phyloP scores from a whole-genome alignment of 2,329 filamentous ascomycete genomes.

The Aspergillus niger region DNA sequence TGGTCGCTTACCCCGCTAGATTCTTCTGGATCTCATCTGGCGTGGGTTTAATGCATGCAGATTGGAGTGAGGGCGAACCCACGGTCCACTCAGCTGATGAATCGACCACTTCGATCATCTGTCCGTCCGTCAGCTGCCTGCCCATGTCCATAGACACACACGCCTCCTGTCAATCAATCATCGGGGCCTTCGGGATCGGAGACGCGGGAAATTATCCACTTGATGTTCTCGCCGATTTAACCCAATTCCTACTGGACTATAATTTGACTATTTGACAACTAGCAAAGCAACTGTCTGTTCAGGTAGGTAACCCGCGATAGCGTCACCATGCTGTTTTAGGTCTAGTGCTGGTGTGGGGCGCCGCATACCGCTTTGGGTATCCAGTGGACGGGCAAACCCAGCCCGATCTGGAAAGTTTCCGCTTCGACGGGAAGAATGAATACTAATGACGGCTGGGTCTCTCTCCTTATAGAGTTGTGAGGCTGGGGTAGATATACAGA shows the following conservation, averaged over 20 bases:
- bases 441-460: too few species aligned
- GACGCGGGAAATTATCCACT: not conserved
- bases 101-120: not conserved
- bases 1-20: slow-evolving; percentile 21
- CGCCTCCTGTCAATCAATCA: not conserved
- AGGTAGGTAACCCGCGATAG: not conserved
- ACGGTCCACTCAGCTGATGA: slow-evolving; percentile 6
- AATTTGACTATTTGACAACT: not conserved
- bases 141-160: not conserved
- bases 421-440: not conserved
- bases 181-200: not conserved
- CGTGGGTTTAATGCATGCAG: slow-evolving; percentile 12
- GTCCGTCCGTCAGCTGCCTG: slow-evolving; percentile 2
- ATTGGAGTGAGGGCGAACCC: not conserved
- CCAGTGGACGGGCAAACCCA: not conserved
- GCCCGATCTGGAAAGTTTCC: slow-evolving; percentile 13
- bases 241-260: not conserved
- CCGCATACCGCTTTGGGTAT: slow-evolving; percentile 1
- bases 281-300: too few species aligned
- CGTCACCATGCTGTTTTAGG: not conserved
- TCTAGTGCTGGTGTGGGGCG: not conserved
- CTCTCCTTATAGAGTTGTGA: not conserved
- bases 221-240: not conserved
- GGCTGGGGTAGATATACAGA: not conserved
- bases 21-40: slow-evolving; percentile 23